Evolutionary conservation across 352 stramenopile species (phyloP).

Genomic region (Phytophthora brassicae): DNA sequence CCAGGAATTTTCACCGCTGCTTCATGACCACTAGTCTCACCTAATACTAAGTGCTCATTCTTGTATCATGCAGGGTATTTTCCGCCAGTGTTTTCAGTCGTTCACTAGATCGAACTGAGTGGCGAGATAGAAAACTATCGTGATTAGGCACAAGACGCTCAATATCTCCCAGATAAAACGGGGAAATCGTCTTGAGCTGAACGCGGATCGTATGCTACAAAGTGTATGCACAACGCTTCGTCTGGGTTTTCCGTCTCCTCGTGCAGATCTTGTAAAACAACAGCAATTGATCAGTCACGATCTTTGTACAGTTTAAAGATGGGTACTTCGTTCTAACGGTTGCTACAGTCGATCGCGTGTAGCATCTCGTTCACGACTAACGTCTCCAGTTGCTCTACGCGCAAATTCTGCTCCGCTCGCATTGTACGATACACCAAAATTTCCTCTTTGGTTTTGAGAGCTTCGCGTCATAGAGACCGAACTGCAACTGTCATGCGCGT

Average conservation of each 20-base stretch:
- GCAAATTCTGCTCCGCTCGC: slow-evolving; percentile 57
- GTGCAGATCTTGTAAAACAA: slow-evolving; percentile 65
- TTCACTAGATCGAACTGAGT: slow-evolving; percentile 38
- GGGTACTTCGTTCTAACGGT: slow-evolving; percentile 43
- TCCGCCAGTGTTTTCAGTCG: slow-evolving; percentile 47
- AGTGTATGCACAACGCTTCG: slow-evolving; percentile 39
- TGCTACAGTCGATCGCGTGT: slow-evolving; percentile 51
- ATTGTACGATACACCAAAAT: slow-evolving; percentile 47
- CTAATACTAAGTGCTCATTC: slow-evolving; percentile 64
- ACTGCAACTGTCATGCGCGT: slow-evolving; percentile 56
- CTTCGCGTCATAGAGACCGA: slow-evolving; percentile 63
- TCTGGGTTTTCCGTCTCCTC: slow-evolving; percentile 44
- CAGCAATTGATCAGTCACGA: slow-evolving; percentile 46
- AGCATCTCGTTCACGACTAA: slow-evolving; percentile 36
- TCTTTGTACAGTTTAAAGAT: slow-evolving; percentile 44
- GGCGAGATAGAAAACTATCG: slow-evolving; percentile 22
- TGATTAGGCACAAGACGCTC: slow-evolving; percentile 55
- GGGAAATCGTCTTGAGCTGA: slow-evolving; percentile 42
- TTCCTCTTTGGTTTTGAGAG: slow-evolving; percentile 66
- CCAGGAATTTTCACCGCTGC: slow-evolving; percentile 18
- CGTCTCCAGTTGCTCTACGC: slow-evolving; percentile 47
- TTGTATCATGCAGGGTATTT: slow-evolving; percentile 65
- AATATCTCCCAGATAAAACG: slow-evolving; percentile 55
- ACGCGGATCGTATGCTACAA: slow-evolving; percentile 33
- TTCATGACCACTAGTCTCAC: slow-evolving; percentile 33